Evolutionary conservation across 139 green algal genomes (phyloP).

Genomic region (Trebouxia sp.): DNA sequence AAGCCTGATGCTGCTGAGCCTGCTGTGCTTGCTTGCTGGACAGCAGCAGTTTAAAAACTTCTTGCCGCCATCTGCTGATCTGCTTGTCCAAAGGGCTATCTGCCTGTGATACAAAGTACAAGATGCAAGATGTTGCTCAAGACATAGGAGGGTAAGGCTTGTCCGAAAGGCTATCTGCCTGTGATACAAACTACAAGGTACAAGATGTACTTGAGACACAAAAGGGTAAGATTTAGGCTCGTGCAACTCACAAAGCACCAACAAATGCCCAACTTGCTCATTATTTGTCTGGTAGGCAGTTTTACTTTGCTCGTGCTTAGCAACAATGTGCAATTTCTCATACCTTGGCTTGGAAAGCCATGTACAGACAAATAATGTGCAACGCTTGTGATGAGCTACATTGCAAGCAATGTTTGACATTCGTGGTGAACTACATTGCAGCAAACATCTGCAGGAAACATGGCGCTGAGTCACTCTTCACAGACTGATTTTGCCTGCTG

Average conservation of each 20-base stretch:
- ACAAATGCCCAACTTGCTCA: no score
- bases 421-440: no score
- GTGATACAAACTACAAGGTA: background rate
- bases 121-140: background rate
- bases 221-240: background rate
- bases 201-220: background rate
- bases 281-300: no score
- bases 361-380: background rate
- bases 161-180: background rate
- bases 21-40: background rate
- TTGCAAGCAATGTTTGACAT: no score
- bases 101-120: background rate
- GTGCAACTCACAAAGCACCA: background rate
- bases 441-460: no score
- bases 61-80: background rate
- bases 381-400: no score
- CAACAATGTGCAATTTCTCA: background rate
- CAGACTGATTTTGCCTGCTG: no score
- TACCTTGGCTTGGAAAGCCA: background rate
- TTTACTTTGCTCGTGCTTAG: background rate
- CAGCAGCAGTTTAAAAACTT: slow-evolving; percentile 28
- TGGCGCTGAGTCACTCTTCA: no score
- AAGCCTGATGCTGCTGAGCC: background rate
- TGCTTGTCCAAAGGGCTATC: background rate
- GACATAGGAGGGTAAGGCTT: background rate